These are phyloP conservation scores for Aspergillus ellipticus DNA, from an alignment of 495 filamentous ascomycete genomes.

Conservation along the genomic window DNA sequence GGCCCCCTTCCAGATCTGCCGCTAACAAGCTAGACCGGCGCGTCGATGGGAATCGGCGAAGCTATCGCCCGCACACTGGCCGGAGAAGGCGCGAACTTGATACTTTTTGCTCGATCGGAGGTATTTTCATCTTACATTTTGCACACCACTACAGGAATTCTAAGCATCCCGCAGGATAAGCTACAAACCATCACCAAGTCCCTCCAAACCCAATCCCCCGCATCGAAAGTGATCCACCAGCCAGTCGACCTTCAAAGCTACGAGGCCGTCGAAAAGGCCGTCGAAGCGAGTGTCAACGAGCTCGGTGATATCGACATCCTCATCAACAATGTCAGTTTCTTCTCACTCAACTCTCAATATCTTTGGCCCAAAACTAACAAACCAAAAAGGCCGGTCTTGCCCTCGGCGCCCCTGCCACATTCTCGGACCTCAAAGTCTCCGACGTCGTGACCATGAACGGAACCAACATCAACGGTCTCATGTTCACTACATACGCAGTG, in stretches of 20 bases:
- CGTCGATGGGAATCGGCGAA: conserved; percentile 34
- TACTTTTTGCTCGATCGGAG: conserved; percentile 17
- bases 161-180: conserved; percentile 21
- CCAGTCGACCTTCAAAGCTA: conserved; percentile 25
- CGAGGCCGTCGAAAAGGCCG: conserved; percentile 21
- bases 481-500: conserved; percentile 30
- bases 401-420: conserved; percentile 30
- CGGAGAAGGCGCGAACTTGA: conserved; percentile 20
- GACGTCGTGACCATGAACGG: conserved; percentile 29
- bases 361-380: too few relatives aligned
- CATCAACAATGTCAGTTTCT: conserved; percentile 28
- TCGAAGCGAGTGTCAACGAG: conserved; percentile 15
- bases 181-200: conserved; percentile 15
- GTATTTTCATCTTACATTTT: not conserved
- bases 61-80: conserved; percentile 23
- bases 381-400: conserved; percentile 28
- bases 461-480: conserved; percentile 34
- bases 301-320: conserved; percentile 31
- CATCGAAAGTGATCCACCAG: conserved; percentile 13
- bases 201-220: conserved; percentile 7
- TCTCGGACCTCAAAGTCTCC: conserved; percentile 22
- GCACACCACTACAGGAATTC: not conserved
- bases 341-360: not conserved
- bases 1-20: not conserved
- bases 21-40: conserved; percentile 18